These are phyloP conservation scores for Fusarium sambucinum DNA, from an alignment of 2,329 filamentous ascomycete species.

Conservation along the genomic window DNA sequence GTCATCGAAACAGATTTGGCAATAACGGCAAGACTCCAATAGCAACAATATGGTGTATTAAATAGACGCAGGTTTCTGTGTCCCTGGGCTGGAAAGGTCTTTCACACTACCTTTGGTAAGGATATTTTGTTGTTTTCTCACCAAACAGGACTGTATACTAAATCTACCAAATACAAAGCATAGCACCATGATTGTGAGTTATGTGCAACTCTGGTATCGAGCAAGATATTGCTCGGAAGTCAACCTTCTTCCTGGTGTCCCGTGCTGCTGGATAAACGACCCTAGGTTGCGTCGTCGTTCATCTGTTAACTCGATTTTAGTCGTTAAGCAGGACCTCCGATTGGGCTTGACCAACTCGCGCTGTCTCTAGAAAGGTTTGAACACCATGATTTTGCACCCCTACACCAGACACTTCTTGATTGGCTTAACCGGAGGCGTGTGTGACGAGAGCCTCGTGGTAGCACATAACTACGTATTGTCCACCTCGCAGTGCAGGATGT, in stretches of 20 bases:
- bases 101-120: neutral
- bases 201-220: neutral
- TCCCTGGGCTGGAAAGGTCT: neutral
- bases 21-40: neutral
- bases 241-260: conserved; percentile 13
- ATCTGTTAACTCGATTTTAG: conserved; percentile 15
- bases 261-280: conserved; percentile 19
- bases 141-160: neutral
- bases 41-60: neutral
- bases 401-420: conserved; percentile 17
- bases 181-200: neutral
- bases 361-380: conserved; percentile 21
- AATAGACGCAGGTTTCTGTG: neutral
- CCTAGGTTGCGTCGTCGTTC: conserved; percentile 10
- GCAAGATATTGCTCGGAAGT: neutral
- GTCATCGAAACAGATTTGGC: neutral
- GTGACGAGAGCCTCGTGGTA: conserved; percentile 30
- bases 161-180: neutral
- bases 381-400: conserved; percentile 17
- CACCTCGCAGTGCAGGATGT: conserved; percentile 1
- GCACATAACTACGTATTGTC: conserved; percentile 3
- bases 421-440: conserved; percentile 32
- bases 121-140: neutral
- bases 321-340: conserved; percentile 26
- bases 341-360: conserved; percentile 3